Percentiles rank a stretch among this genome's conserved stretches.
Evolutionary conservation across 768 basidiomycete genomes (phyloP).

Genomic region (Lactarius pseudohatsudake): DNA sequence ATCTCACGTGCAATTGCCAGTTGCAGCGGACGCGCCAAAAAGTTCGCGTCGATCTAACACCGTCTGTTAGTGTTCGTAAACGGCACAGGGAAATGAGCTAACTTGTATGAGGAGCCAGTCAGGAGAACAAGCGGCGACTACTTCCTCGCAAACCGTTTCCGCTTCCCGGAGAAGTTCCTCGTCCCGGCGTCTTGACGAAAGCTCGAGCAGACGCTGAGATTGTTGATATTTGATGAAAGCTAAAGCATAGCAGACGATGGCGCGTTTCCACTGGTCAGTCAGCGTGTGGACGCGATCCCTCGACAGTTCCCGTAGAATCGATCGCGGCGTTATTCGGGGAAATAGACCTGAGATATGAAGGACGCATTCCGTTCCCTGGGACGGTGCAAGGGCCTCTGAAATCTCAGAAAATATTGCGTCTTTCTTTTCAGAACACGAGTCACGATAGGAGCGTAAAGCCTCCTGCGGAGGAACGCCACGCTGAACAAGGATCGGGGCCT

Average conservation of each 20-base stretch:
- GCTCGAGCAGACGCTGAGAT: constrained; percentile 11
- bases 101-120: constrained; percentile 24
- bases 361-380: neutral
- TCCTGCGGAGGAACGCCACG: neutral
- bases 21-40: constrained; percentile 46
- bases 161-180: constrained; percentile 5
- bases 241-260: constrained; percentile 1
- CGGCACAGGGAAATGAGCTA: neutral
- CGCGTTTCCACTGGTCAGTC: neutral
- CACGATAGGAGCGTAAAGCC: neutral
- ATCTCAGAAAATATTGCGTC: constrained; percentile 5
- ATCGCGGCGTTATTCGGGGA: constrained; percentile 14
- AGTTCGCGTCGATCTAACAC: constrained; percentile 45
- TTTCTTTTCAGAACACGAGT: neutral
- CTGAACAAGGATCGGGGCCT: no score
- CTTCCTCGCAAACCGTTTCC: neutral
- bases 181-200: neutral
- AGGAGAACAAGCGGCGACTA: neutral
- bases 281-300: constrained; percentile 25
- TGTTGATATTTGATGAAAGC: constrained; percentile 17
- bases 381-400: neutral
- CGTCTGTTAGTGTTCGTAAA: neutral
- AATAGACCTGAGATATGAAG: constrained; percentile 1
- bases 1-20: constrained; percentile 45
- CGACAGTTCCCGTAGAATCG: constrained; percentile 26